A percentile compares a stretch with the other conserved stretches of the same genome.
Evolutionary conservation across 2,329 filamentous ascomycete genomes (phyloP).

Genomic region (Gnomoniopsis smithogilvyi): DNA sequence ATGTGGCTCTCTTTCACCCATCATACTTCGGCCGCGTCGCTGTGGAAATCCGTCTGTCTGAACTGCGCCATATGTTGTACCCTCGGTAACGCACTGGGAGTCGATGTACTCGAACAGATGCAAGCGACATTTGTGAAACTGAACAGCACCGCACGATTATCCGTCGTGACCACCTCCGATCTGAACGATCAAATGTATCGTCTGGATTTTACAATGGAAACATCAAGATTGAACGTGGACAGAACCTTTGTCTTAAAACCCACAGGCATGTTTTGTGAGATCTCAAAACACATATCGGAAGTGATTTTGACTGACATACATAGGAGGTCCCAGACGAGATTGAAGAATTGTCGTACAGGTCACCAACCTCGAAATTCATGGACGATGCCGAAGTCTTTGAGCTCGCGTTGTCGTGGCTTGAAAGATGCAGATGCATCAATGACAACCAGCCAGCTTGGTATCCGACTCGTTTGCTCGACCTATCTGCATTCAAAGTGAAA

Average conservation of each 20-base stretch:
- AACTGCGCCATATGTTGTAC: slow-evolving; percentile 3
- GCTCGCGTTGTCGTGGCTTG: background rate
- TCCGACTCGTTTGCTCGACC: background rate
- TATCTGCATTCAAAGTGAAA: background rate
- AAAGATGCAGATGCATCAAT: background rate
- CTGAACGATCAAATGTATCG: background rate
- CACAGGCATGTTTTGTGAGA: background rate
- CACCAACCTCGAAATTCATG: background rate
- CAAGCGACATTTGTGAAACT: background rate
- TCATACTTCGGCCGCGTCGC: background rate
- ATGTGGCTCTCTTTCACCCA: background rate
- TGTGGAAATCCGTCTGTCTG: background rate
- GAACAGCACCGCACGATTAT: background rate
- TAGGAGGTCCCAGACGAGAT: background rate
- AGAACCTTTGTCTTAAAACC: slow-evolving; percentile 1
- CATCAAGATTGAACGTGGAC: background rate
- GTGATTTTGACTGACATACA: no score
- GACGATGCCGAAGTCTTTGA: background rate
- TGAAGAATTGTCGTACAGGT: background rate
- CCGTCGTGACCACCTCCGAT: background rate
- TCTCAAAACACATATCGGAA: background rate
- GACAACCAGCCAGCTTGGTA: background rate
- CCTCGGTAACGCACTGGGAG: background rate
- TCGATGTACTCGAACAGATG: background rate
- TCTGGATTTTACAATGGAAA: background rate